Conservation (phyloP, 2,329 filamentous ascomycete genomes). For the Penicillium olsonii region DNA sequence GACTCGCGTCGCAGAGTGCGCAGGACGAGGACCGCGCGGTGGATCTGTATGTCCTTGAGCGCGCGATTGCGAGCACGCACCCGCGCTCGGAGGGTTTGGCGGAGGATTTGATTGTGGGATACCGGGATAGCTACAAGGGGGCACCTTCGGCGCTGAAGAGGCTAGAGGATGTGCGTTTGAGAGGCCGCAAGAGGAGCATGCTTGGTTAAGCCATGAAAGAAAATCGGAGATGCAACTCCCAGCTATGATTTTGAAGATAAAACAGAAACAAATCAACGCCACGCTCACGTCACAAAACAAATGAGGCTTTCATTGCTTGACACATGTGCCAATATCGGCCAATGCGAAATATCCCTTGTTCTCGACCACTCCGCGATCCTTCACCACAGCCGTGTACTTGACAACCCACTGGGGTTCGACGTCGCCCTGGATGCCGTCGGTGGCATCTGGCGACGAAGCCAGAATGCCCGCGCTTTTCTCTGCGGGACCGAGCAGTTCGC, state of each 20-base stretch:
- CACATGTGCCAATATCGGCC: constrained; percentile 65
- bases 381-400: constrained; percentile 95
- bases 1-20: constrained; percentile 76
- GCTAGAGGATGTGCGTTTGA: constrained; percentile 88
- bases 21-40: constrained; percentile 93
- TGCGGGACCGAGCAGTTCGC: constrained; percentile 77
- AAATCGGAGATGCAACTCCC: constrained; percentile 7
- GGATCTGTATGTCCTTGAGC: constrained; percentile 91
- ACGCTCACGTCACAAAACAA: constrained; percentile 22
- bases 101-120: constrained; percentile 70
- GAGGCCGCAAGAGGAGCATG: constrained; percentile 97
- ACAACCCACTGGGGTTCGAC: constrained; percentile 90
- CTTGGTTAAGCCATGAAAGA: constrained; percentile 64
- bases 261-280: constrained; percentile 16
- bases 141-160: constrained; percentile 73
- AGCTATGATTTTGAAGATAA: constrained; percentile 10
- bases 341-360: constrained; percentile 97
- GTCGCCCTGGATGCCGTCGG: constrained; percentile 68
- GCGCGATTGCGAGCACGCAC: constrained; percentile 93
- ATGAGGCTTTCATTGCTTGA: constrained; percentile 28
- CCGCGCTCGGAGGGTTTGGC: constrained; percentile 80
- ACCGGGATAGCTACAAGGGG: constrained; percentile 73
- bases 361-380: constrained; percentile 92
- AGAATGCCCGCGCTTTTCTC: constrained; percentile 74
- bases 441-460: constrained; percentile 56